Base-by-base conservation (phyloP, 345 rosid species). In the Clausena lansium region DNA sequence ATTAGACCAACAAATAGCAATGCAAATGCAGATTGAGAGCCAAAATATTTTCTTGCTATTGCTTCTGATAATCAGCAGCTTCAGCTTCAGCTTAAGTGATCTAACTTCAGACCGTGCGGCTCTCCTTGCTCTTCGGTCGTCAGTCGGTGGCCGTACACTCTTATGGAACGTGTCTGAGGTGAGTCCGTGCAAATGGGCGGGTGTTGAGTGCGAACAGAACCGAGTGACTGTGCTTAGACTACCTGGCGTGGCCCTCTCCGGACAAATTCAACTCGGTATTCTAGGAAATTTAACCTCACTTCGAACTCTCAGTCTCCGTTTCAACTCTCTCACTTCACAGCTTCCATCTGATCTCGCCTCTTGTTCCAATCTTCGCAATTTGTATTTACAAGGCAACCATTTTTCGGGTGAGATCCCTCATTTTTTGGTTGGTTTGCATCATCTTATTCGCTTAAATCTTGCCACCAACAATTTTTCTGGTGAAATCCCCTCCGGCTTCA, bases 141-240 rank as follows among this genome's bases (percentile, higher is more conserved):
- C 97, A 55, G 91, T 97, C 54, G 88, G 89, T 11, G 99, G 99
- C 60, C 90, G 99, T 10, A 91, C 98, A 36, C 84, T 88, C 57
- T 86, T 90, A 68, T 97, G 99, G 99, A 78, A 90, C 62, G 75
- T 60, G 9, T 80, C 88, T 7, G 87, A 75, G 22, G 30, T 73
- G 61, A 81, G 78, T n/a, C 98, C 98, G 7, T 97, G 99, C 81
- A 76, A 77, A 45, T 97, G 98, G 98, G 81, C 91, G 19, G 99
- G 99, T 32, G 98, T 96, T 33, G 28, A 0, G 0, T 96, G 98
- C 82, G 84, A 83, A 77, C 80, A 79, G 73, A 84, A 79, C 80
- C 92, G 98, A 13, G 98, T 97, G 4, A 84, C 89, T 14, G 87
- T n/a, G n/a, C 91, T 97, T 33, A 90, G 89, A 65, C 84, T 97